Evolutionary conservation across 257 asterid genomes (phyloP), one percentile per base, ranked within the genome.

Genomic region (Datura wrightii): DNA sequence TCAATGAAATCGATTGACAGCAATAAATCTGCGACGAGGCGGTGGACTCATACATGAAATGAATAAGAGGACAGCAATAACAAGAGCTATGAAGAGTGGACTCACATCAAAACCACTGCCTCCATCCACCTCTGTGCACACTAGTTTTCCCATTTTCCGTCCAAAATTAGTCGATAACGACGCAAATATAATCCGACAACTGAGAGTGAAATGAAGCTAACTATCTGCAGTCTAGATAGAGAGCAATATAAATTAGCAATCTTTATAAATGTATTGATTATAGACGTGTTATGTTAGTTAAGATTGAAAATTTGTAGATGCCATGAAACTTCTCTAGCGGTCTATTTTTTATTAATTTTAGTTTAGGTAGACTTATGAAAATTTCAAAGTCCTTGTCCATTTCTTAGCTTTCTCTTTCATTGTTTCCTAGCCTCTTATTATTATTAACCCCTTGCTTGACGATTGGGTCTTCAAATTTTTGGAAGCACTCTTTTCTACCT

Each of bases 31-130:
- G 6, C 81, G 59, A 19, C 44, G 81, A 48, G 81, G 81, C 4
- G 81, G 60, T 48, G 81, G 81, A 74, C 42, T 74, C 59, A 74
- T 48, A 31, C 42, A 46, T 74, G 81, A 74, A 48, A 74, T 74
- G 44, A 74, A 48, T 48, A 74, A 48, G 42, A 74, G 59, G 11
- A 74, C 5, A 11, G 24, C 81, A 74, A 74, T 11, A 48, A 48
- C 19, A 48, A 74, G 7, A 24, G 42, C 81, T 74, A 74, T 48
- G 19, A 74, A 74, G 10, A 74, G 19, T 48, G 81, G 81, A 19
- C 60, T 74, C 59, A 48, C 81, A 48, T 48, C 11, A 53, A 24
- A 46, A 48, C 5, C 1, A 2, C 6, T 19, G 6, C 41, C 56
- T 72, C 59, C 58, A 48, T 24, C 60, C 60, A 74, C 1, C 81